phyloP scores from a whole-genome alignment of 306 rosid genomes.

The Carpinus fangiana region DNA sequence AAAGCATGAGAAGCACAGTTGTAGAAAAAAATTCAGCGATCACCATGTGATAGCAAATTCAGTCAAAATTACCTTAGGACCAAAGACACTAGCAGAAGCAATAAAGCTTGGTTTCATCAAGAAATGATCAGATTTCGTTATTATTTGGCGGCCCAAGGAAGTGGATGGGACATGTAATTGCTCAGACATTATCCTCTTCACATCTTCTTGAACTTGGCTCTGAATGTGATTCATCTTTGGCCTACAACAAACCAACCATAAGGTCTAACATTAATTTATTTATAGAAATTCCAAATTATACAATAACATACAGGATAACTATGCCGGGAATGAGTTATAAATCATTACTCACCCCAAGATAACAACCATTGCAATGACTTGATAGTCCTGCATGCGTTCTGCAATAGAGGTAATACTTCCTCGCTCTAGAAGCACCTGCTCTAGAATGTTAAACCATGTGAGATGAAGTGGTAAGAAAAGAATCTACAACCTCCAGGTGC shows the following conservation, averaged over 20 bases:
- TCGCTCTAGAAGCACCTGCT: conserved; percentile 68
- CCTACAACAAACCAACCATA: conserved; percentile 41
- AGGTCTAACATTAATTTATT: conserved; percentile 2
- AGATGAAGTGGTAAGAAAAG: conserved; percentile 9
- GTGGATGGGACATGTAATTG: conserved; percentile 55
- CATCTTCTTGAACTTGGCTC: conserved; percentile 56
- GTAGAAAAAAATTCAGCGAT: background rate
- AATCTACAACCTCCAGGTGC: conserved; percentile 1
- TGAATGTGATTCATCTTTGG: conserved; percentile 76
- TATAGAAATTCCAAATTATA: background rate
- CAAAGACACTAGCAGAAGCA: conserved; percentile 84
- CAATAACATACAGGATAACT: conserved; percentile 3
- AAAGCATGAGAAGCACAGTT: background rate
- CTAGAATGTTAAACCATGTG: conserved; percentile 20
- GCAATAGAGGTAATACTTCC: conserved; percentile 45
- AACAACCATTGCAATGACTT: conserved; percentile 84
- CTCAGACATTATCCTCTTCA: conserved; percentile 67
- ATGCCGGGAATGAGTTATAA: conserved; percentile 8
- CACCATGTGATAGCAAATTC: background rate
- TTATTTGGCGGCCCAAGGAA: conserved; percentile 39
- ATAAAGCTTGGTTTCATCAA: conserved; percentile 62
- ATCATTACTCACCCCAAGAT: conserved; percentile 66
- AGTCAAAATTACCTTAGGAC: conserved; percentile 61
- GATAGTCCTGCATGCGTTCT: conserved; percentile 77
- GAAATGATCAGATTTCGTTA: conserved; percentile 34